These are phyloP conservation scores for Fusarium pseudoanthophilum DNA, from an alignment of 2,329 filamentous ascomycete species.

Conservation along the genomic window DNA sequence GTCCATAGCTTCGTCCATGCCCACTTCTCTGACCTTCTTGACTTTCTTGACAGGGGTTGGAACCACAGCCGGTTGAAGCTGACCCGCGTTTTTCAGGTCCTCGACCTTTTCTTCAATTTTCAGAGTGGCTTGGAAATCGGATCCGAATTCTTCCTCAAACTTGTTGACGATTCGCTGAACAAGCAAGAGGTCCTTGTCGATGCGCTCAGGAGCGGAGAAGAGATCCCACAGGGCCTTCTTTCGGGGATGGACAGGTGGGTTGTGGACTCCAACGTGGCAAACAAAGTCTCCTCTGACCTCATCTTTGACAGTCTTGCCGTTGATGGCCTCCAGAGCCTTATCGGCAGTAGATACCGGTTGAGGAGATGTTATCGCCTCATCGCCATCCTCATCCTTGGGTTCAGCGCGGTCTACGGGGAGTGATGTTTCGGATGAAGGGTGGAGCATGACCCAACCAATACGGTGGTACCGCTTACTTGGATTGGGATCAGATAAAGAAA, in stretches of 20 bases:
- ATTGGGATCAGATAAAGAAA: slow-evolving; percentile 96
- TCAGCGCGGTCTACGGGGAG: slow-evolving; percentile 77
- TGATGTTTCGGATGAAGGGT: slow-evolving; percentile 76
- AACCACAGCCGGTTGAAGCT: slow-evolving; percentile 74
- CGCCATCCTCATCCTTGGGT: slow-evolving; percentile 74
- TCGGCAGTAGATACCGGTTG: slow-evolving; percentile 73
- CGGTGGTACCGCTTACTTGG: slow-evolving; percentile 96
- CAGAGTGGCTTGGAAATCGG: slow-evolving; percentile 77
- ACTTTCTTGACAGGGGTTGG: slow-evolving; percentile 66
- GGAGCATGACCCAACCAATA: slow-evolving; percentile 98
- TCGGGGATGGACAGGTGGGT: slow-evolving; percentile 83
- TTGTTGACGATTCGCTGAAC: slow-evolving; percentile 85
- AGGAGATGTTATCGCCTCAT: slow-evolving; percentile 66
- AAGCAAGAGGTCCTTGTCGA: slow-evolving; percentile 88
- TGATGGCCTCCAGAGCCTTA: slow-evolving; percentile 91
- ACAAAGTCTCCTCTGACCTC: slow-evolving; percentile 94
- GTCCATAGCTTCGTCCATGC: slow-evolving; percentile 70
- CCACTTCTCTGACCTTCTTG: slow-evolving; percentile 69
- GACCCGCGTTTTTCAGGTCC: slow-evolving; percentile 78
- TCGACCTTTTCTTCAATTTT: slow-evolving; percentile 91
- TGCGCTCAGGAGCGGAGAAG: slow-evolving; percentile 92
- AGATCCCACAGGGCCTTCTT: slow-evolving; percentile 98
- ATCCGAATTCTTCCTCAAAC: slow-evolving; percentile 85
- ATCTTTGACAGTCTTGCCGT: slow-evolving; percentile 97
- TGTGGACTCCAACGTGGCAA: slow-evolving; percentile 96